A percentile compares a stretch with the other conserved stretches of the same genome.
phyloP scores from a whole-genome alignment of 148 eudicot genomes.

The Rhododendron molle region DNA sequence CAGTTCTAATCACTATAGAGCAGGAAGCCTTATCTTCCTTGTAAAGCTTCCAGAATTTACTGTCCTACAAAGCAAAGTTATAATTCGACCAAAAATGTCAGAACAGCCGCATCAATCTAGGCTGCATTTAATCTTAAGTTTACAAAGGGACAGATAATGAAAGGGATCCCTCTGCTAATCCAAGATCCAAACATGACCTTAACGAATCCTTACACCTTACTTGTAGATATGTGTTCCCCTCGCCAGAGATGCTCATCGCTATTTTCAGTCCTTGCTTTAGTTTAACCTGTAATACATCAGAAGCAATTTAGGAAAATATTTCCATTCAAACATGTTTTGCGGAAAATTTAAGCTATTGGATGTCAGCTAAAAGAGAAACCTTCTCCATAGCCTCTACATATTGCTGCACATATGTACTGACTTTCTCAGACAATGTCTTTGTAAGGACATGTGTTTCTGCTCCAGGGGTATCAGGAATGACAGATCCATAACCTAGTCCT shows the following conservation, averaged over 20 bases:
- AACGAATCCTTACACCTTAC: slow-evolving; percentile 24
- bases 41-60: slow-evolving; percentile 83
- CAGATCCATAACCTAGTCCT: slow-evolving; percentile 55
- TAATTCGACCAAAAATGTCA: neutral
- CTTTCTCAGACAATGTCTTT: slow-evolving; percentile 49
- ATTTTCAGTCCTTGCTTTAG: slow-evolving; percentile 70
- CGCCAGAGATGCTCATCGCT: slow-evolving; percentile 74
- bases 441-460: slow-evolving; percentile 58
- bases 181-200: neutral
- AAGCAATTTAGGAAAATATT: neutral
- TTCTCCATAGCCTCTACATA: slow-evolving; percentile 85
- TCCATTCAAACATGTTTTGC: neutral
- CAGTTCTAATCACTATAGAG: slow-evolving; percentile 67
- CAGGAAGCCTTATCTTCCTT: slow-evolving; percentile 62
- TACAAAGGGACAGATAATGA: neutral
- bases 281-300: slow-evolving; percentile 45
- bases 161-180: neutral
- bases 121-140: neutral
- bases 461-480: slow-evolving; percentile 69
- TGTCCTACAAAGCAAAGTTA: slow-evolving; percentile 29
- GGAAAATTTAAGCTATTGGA: neutral
- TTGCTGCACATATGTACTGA: slow-evolving; percentile 51
- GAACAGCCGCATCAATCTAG: neutral
- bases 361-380: slow-evolving; percentile 27
- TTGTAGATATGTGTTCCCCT: slow-evolving; percentile 81